A percentile compares a stretch with the other conserved stretches of the same genome.
These are phyloP conservation scores for Verticillium nonalfalfae DNA, from an alignment of 2,329 filamentous ascomycete genomes.

Conservation along the genomic window DNA sequence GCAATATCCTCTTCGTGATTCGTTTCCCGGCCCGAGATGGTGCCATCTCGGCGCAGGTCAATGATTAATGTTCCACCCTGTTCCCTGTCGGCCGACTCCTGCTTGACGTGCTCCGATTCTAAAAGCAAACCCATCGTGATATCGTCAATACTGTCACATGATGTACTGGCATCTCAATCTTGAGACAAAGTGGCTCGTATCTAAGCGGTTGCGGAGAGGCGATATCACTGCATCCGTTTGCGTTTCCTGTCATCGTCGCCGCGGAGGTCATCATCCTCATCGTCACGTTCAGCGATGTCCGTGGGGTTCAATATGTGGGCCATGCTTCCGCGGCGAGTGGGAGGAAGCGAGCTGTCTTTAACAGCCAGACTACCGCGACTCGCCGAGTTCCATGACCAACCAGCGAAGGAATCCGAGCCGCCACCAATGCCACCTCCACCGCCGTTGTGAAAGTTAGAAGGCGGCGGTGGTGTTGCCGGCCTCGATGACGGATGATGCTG, in stretches of 20 bases:
- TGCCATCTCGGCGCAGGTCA: background rate
- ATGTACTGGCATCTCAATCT: background rate
- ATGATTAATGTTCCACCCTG: background rate
- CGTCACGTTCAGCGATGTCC: constrained; percentile 47
- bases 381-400: constrained; percentile 51
- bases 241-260: constrained; percentile 56
- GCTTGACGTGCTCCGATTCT: background rate
- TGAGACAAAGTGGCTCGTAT: background rate
- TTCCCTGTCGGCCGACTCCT: background rate
- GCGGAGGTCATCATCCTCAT: constrained; percentile 48
- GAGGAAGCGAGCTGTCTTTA: constrained; percentile 49
- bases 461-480: constrained; percentile 45
- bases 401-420: constrained; percentile 38
- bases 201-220: background rate
- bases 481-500: constrained; percentile 40
- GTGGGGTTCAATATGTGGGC: constrained; percentile 58
- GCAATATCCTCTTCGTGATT: background rate
- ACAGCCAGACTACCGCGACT: constrained; percentile 42
- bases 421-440: constrained; percentile 17
- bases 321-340: constrained; percentile 54
- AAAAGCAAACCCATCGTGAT: background rate
- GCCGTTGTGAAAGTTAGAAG: constrained; percentile 31
- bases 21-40: background rate
- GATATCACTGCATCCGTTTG: constrained; percentile 46
- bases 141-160: background rate